Conservation (phyloP, 805 yeast genomes). For the Pichia cephalocereana region DNA sequence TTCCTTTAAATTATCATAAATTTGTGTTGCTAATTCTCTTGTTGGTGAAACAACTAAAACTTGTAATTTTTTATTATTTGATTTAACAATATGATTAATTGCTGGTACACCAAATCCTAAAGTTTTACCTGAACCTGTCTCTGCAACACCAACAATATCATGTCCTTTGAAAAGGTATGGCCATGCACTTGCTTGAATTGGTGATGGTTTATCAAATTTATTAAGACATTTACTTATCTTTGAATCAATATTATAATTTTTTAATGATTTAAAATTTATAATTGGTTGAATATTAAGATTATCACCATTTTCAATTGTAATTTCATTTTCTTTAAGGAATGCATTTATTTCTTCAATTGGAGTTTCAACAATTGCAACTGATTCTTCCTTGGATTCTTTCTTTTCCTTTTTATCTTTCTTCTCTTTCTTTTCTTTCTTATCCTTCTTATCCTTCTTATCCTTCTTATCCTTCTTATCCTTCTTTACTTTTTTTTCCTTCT, state of each 20-base stretch:
- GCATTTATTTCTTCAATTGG: conserved; percentile 42
- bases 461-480: conserved; percentile 23
- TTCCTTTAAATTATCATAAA: conserved; percentile 67
- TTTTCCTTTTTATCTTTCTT: conserved; percentile 33
- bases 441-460: conserved; percentile 22
- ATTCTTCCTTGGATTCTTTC: conserved; percentile 14
- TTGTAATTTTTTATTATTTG: conserved; percentile 42
- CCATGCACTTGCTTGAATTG: conserved; percentile 93
- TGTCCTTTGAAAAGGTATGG: conserved; percentile 71
- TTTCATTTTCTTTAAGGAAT: conserved; percentile 65
- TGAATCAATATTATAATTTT: conserved; percentile 34
- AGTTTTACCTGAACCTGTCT: conserved; percentile 97
- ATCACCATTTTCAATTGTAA: conserved; percentile 64
- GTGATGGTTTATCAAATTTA: conserved; percentile 85
- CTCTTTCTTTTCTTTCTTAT: conserved; percentile 29
- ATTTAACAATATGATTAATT: conserved; percentile 52
- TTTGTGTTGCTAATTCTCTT: conserved; percentile 94
- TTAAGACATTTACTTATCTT: conserved; percentile 52
- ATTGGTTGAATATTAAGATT: conserved; percentile 54
- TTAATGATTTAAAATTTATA: conserved; percentile 54
- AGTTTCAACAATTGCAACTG: background rate
- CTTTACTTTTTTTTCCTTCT: conserved; percentile 20
- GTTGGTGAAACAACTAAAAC: conserved; percentile 92
- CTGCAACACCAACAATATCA: conserved; percentile 96
- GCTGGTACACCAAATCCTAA: conserved; percentile 98